A percentile compares a stretch with the other conserved stretches of the same genome.
These are phyloP conservation scores for Xylaria sp. DNA, from an alignment of 2,329 filamentous ascomycete genomes.

Conservation along the genomic window DNA sequence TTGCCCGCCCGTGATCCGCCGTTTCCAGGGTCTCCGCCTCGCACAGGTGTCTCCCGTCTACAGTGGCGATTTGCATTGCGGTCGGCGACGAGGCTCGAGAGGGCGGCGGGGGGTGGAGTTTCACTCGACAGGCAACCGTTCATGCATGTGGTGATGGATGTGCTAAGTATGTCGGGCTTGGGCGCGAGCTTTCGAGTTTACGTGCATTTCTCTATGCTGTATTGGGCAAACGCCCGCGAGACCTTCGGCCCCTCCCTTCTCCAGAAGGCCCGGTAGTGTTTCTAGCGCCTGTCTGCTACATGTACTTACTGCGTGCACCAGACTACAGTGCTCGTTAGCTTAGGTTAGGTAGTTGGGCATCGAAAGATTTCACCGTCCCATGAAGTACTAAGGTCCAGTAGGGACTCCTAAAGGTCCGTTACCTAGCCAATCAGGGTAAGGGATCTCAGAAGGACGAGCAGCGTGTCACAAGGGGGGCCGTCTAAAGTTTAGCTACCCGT, in stretches of 20 bases:
- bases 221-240: conserved; percentile 14
- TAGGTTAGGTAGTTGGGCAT: conserved; percentile 10
- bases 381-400: background rate
- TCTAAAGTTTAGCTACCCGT: conserved; percentile 11
- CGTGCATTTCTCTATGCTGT: background rate
- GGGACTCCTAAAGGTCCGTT: background rate
- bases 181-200: background rate
- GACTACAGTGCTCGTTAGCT: background rate
- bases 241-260: conserved; percentile 16
- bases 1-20: background rate
- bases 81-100: conserved; percentile 24
- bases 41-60: background rate
- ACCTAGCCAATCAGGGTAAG: conserved; percentile 7
- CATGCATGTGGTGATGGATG: background rate
- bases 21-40: background rate
- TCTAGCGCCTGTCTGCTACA: background rate
- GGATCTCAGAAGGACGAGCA: background rate
- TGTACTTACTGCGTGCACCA: background rate
- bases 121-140: conserved; percentile 3
- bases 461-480: background rate
- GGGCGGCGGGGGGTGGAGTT: conserved; percentile 1
- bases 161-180: background rate
- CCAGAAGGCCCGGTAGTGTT: no score
- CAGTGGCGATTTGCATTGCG: conserved; percentile 11
- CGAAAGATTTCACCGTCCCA: conserved; percentile 2